A percentile compares a stretch with the other conserved stretches of the same genome.
Conservation (phyloP, 2,329 filamentous ascomycete species). For the Fusarium caatingaense region DNA sequence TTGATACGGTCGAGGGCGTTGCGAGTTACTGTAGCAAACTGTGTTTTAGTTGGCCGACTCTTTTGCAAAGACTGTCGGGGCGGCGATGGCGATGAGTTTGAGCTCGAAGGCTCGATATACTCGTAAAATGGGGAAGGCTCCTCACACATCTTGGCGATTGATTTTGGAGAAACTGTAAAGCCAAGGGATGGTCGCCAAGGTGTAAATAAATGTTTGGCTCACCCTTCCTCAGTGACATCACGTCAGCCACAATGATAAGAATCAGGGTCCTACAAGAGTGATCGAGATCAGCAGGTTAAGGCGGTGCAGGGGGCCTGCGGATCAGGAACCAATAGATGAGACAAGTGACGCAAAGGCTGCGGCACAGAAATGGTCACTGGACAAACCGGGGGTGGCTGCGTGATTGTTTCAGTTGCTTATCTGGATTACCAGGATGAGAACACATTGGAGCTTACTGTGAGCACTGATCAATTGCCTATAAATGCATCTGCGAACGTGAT, state of each 20-base stretch:
- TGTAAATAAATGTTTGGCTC: background rate
- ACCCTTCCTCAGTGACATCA: background rate
- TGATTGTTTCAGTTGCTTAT: background rate
- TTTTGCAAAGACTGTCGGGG: background rate
- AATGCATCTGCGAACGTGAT: background rate
- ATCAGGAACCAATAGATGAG: background rate
- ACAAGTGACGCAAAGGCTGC: background rate
- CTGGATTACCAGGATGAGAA: background rate
- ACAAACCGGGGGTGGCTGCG: background rate
- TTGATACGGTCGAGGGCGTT: constrained; percentile 11
- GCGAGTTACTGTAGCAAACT: constrained; percentile 7
- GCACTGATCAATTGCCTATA: background rate
- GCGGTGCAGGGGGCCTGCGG: constrained; percentile 9
- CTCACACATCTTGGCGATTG: constrained; percentile 3
- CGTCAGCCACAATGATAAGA: constrained; percentile 13
- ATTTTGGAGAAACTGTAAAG: background rate
- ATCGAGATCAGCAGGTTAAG: background rate
- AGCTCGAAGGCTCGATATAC: background rate
- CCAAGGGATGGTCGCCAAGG: background rate
- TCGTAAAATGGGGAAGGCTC: background rate
- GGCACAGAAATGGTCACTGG: background rate
- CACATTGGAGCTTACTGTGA: background rate
- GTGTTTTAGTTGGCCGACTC: background rate
- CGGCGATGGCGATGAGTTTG: constrained; percentile 4
- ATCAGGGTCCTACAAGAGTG: background rate